Conservation (phyloP, 2,329 filamentous ascomycete species). For the Pezicula carpinea region DNA sequence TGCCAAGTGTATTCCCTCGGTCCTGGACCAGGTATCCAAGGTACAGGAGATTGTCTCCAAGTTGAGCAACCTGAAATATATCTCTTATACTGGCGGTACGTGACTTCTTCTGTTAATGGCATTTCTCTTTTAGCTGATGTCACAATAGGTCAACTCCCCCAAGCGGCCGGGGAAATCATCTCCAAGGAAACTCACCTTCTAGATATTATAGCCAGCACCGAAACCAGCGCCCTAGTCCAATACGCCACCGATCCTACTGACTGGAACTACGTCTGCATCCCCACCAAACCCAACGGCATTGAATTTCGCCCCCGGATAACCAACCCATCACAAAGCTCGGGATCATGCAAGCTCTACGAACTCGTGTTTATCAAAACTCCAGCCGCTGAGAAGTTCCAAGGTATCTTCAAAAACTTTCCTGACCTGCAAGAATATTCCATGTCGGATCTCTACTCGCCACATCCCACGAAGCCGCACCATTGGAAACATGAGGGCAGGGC, state of each 20-base stretch:
- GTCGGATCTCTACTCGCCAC: slow-evolving; percentile 32
- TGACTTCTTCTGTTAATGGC: too few relatives aligned
- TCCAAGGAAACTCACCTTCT: neutral
- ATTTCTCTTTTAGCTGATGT: neutral
- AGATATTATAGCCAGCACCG: slow-evolving; percentile 2
- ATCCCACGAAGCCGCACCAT: slow-evolving; percentile 29
- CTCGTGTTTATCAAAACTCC: slow-evolving; percentile 17
- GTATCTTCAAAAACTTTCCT: slow-evolving; percentile 32
- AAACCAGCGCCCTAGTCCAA: neutral
- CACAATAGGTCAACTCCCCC: slow-evolving; percentile 3
- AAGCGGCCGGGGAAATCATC: slow-evolving; percentile 4
- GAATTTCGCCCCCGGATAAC: neutral
- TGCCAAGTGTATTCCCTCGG: too few relatives aligned
- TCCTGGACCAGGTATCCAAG: too few relatives aligned
- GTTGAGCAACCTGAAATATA: neutral
- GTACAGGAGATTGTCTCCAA: too few relatives aligned
- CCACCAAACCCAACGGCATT: neutral
- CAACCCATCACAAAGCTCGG: too few relatives aligned
- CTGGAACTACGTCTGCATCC: slow-evolving; percentile 4
- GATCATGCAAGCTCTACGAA: slow-evolving; percentile 16
- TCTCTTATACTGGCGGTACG: neutral
- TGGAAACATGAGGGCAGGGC: slow-evolving; percentile 32
- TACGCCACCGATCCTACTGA: neutral
- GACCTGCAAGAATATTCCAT: slow-evolving; percentile 29
- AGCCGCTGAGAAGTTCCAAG: slow-evolving; percentile 16